Percentiles rank a stretch among this genome's conserved stretches.
These are phyloP conservation scores for Zygosaccharomyces sapae DNA, from an alignment of 1,139 yeast species.

Conservation along the genomic window DNA sequence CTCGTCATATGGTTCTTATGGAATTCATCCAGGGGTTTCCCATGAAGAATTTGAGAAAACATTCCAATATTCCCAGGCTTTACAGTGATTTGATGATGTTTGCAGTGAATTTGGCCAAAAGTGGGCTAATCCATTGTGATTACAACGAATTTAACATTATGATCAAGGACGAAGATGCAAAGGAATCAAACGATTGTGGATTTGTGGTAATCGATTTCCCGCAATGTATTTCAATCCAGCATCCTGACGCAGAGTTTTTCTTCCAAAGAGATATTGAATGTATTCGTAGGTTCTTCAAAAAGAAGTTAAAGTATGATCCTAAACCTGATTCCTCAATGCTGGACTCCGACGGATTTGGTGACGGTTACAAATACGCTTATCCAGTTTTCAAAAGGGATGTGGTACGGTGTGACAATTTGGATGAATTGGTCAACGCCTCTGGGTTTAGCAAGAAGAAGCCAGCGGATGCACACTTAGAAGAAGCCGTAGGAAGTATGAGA, in stretches of 20 bases:
- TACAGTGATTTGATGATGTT: slow-evolving; percentile 85
- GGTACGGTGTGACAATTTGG: slow-evolving; percentile 61
- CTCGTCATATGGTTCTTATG: slow-evolving; percentile 92
- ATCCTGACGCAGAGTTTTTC: slow-evolving; percentile 78
- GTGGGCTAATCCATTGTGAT: slow-evolving; percentile 95
- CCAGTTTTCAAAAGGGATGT: slow-evolving; percentile 81
- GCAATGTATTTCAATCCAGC: slow-evolving; percentile 92
- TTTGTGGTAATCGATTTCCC: slow-evolving; percentile 96
- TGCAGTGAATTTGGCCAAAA: slow-evolving; percentile 74
- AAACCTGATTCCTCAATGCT: slow-evolving; percentile 59
- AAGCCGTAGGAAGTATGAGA: slow-evolving; percentile 67
- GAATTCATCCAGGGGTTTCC: slow-evolving; percentile 84
- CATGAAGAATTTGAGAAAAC: slow-evolving; percentile 75
- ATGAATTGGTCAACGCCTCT: slow-evolving; percentile 82
- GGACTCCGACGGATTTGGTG: slow-evolving; percentile 75
- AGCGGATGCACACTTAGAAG: slow-evolving; percentile 63
- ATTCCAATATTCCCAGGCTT: slow-evolving; percentile 60
- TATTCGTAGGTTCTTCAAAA: slow-evolving; percentile 73
- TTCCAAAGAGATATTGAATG: slow-evolving; percentile 93
- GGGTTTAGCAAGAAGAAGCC: slow-evolving; percentile 78
- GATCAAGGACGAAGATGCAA: slow-evolving; percentile 56
- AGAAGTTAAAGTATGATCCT: slow-evolving; percentile 72
- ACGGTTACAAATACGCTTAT: slow-evolving; percentile 69
- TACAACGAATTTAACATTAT: slow-evolving; percentile 94
- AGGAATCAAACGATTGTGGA: slow-evolving; percentile 46